These are phyloP conservation scores for Exophiala sp. DNA, from an alignment of 2,329 filamentous ascomycete genomes.

Conservation along the genomic window DNA sequence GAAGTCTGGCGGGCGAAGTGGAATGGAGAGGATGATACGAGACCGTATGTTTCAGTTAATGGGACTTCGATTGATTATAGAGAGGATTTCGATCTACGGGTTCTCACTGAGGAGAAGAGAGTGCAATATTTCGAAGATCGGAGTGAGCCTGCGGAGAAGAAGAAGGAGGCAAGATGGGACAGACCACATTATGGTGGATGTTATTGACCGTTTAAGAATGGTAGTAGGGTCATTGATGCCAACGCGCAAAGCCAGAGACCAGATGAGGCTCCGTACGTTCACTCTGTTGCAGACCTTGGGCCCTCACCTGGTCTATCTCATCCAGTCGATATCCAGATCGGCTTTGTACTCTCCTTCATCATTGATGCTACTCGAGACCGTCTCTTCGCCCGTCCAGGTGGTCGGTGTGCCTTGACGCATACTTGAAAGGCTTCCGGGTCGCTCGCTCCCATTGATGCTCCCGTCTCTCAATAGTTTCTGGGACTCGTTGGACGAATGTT, in stretches of 20 bases:
- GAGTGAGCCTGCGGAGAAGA: slow-evolving; percentile 29
- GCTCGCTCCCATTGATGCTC: slow-evolving; percentile 23
- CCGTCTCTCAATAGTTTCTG: slow-evolving; percentile 8
- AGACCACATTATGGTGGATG: slow-evolving; percentile 30
- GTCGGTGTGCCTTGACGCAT: slow-evolving; percentile 20
- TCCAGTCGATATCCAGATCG: slow-evolving; percentile 30
- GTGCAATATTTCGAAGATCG: slow-evolving; percentile 31
- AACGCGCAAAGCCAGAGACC: neutral
- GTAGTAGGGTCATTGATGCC: neutral
- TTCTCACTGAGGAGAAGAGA: slow-evolving; percentile 31
- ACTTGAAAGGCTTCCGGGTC: slow-evolving; percentile 20
- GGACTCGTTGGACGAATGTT: slow-evolving; percentile 13
- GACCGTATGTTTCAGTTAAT: slow-evolving; percentile 31
- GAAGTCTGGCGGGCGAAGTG: slow-evolving; percentile 30
- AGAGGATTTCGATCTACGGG: slow-evolving; percentile 31
- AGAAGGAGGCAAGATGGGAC: slow-evolving; percentile 28
- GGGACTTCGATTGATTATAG: slow-evolving; percentile 29
- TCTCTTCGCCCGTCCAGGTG: slow-evolving; percentile 28
- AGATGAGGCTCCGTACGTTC: neutral
- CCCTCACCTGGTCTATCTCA: slow-evolving; percentile 12
- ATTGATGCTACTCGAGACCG: slow-evolving; percentile 26
- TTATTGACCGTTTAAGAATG: slow-evolving; percentile 29
- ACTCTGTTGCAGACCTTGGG: too few species aligned
- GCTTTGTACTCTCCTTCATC: slow-evolving; percentile 30
- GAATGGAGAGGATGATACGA: slow-evolving; percentile 28